phyloP scores from a whole-genome alignment of 2,329 filamentous ascomycete genomes.

The Talaromyces sp. region DNA sequence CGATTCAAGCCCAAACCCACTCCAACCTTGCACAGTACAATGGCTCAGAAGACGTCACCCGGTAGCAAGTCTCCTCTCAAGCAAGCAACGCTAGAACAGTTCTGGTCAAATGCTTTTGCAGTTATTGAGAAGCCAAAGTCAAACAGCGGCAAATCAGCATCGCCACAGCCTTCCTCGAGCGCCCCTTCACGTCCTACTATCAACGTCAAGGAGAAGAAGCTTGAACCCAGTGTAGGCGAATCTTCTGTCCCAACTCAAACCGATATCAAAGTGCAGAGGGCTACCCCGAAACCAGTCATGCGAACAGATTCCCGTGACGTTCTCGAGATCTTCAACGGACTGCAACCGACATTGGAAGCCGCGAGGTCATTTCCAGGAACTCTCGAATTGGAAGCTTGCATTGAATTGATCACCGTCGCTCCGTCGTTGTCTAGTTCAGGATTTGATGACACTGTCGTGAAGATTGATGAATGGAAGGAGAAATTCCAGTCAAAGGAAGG shows the following conservation, averaged over 20 bases:
- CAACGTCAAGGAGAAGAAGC: not conserved
- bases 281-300: not conserved
- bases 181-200: not conserved
- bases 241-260: not conserved
- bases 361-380: constrained; percentile 35
- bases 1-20: not conserved
- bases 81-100: constrained; percentile 18
- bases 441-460: constrained; percentile 21
- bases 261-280: not conserved
- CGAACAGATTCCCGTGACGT: constrained; percentile 15
- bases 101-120: not conserved
- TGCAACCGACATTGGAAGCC: constrained; percentile 33
- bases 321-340: constrained; percentile 27
- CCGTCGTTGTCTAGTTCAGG: constrained; percentile 24
- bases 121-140: not conserved
- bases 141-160: not conserved
- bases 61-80: constrained; percentile 23
- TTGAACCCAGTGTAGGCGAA: not conserved
- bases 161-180: not conserved
- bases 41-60: constrained; percentile 31
- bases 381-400: constrained; percentile 34
- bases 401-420: constrained; percentile 35
- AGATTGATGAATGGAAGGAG: constrained; percentile 27
- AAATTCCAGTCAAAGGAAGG: constrained; percentile 32
- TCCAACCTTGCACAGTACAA: constrained; percentile 26